Base-by-base conservation (phyloP, 75 land plant genomes). In the Azolla pinnata region DNA sequence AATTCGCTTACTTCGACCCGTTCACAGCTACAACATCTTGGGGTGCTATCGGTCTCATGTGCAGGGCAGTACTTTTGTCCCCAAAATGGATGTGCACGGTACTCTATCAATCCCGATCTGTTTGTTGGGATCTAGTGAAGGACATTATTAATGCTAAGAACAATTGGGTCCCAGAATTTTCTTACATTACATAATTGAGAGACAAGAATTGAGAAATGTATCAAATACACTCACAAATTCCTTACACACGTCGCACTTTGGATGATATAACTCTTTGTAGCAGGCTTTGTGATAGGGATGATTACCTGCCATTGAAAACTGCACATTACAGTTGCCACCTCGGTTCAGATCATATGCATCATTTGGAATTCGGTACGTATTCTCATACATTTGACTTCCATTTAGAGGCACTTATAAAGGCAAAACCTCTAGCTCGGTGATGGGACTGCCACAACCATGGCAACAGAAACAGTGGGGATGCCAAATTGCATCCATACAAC, bases 221-320 rank as follows among this genome's bases (percentile, higher is more conserved):
- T 44, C 1, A 23, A 50, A 47, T 27, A 5, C 12, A 75, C 97
- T 75, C 60, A 91, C 96, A 75, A 81, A 87, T 18, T 76, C 57
- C 33, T 65, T 65, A 62, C 96, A 90, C 44, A 90, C 84, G 51
- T 86, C 96, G 79, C 96, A 90, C 68, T 72, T 87, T 44, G 91
- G 96, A 33, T 87, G 92, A 51, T 79, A 81, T 1, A 54, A 60
- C 57, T 83, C 85, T 63, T 75, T 83, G 63, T 87, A 90, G 78
- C 96, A 90, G 24, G 72, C 66, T 54, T 79, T 84, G 71, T 90
- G 96, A 59, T 81, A 90, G 9, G 83, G 80, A 12, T 69, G 62
- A 57, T 62, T 70, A 19, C 81, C 81, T 32, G 76, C 67, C 69
- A 81, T 77, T 25, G 91, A 82, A 55, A 87, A 86, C 96, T 90